These are phyloP conservation scores for Forsythia viridissima DNA, from an alignment of 257 asterid species.

Conservation along the genomic window DNA sequence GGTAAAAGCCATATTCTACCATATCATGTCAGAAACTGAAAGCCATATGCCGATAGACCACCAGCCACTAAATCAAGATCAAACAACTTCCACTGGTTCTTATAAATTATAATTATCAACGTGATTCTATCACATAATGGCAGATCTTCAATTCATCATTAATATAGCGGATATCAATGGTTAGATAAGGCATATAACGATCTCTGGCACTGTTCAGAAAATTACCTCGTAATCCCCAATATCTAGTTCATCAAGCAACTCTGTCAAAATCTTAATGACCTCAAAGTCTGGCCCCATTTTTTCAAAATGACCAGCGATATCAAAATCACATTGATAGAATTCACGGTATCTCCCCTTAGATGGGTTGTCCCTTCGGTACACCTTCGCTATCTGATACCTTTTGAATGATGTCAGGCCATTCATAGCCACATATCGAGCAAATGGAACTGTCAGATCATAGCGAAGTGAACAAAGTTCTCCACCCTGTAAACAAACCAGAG, in stretches of 20 bases:
- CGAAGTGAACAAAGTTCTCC: conserved; percentile 98
- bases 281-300: conserved; percentile 98
- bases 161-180: not conserved
- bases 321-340: conserved; percentile 96
- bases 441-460: conserved; percentile 94
- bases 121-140: not conserved
- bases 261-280: conserved; percentile 78
- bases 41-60: not conserved
- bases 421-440: conserved; percentile 91
- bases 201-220: not conserved
- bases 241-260: conserved; percentile 82
- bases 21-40: not conserved
- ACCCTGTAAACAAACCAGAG: conserved; percentile 60
- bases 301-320: conserved; percentile 88
- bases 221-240: conserved; percentile 91
- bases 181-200: not conserved
- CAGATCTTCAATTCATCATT: not conserved
- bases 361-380: conserved; percentile 93
- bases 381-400: conserved; percentile 96
- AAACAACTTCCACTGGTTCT: not conserved
- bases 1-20: not conserved
- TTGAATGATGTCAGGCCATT: conserved; percentile 86
- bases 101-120: not conserved
- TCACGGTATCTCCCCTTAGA: conserved; percentile 97
- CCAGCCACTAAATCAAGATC: not conserved